phyloP scores from a whole-genome alignment of 208 protist genomes.

The Plasmodiophora brassicae region DNA sequence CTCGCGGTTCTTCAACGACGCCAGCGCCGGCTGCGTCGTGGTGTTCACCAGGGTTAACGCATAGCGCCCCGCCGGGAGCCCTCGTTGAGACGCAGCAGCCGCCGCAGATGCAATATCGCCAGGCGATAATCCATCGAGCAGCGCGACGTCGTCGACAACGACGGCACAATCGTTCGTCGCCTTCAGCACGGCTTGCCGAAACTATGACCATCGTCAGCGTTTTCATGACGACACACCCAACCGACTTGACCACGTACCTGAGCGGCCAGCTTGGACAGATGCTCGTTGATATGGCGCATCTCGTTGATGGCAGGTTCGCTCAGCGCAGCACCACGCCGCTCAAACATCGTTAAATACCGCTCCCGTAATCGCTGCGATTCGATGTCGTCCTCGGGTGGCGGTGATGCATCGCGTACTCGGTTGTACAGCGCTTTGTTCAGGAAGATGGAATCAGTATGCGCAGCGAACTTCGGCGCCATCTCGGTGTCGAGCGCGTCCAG shows the following conservation, averaged over 20 bases:
- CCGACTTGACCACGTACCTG: background rate
- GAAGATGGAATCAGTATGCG: background rate
- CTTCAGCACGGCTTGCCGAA: background rate
- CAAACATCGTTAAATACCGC: background rate
- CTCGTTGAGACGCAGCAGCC: background rate
- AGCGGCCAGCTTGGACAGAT: background rate
- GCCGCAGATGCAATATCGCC: background rate
- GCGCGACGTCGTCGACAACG: background rate
- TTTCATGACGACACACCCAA: background rate
- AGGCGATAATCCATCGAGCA: background rate
- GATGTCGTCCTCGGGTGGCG: background rate
- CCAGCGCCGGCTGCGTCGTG: background rate
- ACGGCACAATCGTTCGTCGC: background rate
- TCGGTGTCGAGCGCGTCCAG: background rate
- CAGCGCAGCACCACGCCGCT: background rate
- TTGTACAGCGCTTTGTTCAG: background rate
- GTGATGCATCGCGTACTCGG: background rate
- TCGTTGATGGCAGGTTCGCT: background rate
- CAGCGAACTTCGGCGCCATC: background rate
- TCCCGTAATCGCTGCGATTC: background rate
- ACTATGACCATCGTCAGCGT: background rate
- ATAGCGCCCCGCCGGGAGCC: background rate
- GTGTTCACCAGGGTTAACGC: background rate
- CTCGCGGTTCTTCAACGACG: background rate
- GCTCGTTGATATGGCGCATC: background rate